phyloP scores from a whole-genome alignment of 2,329 filamentous ascomycete genomes.

The Scortechinia acanthostroma region DNA sequence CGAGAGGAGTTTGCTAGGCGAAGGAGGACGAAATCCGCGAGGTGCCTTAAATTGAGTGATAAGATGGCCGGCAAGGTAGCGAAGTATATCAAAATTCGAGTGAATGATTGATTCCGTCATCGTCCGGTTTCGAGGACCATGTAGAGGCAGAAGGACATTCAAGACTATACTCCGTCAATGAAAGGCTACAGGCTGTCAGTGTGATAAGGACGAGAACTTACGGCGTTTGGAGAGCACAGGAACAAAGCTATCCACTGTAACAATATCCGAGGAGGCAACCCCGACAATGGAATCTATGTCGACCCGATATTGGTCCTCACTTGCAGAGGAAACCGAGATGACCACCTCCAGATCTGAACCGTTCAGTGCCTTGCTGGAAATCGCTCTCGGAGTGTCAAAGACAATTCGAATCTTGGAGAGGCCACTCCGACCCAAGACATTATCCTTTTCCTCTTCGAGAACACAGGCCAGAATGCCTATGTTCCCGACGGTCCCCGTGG shows the following conservation, averaged over 20 bases:
- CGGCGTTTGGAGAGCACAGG: background rate
- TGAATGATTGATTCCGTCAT: background rate
- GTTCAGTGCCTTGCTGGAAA: background rate
- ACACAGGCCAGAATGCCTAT: background rate
- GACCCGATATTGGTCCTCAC: background rate
- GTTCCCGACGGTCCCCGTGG: background rate
- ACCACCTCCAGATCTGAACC: background rate
- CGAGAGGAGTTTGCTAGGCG: constrained; percentile 83
- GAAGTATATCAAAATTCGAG: constrained; percentile 1
- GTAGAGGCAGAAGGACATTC: background rate
- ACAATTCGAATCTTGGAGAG: background rate
- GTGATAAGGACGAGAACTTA: background rate
- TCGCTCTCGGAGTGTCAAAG: background rate
- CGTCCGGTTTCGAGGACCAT: background rate
- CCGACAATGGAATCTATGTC: background rate
- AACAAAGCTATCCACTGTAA: background rate
- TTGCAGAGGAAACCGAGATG: background rate
- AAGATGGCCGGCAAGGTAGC: constrained; percentile 19
- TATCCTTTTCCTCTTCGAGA: background rate
- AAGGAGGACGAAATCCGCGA: constrained; percentile 68
- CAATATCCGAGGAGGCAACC: background rate
- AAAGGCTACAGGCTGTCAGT: background rate
- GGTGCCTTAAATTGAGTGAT: constrained; percentile 56
- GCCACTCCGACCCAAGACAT: background rate
- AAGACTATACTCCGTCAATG: background rate